Percentiles rank a stretch among this genome's conserved stretches.
Conservation (phyloP, 2,329 filamentous ascomycete species). For the Pestalotiopsis sp. region DNA sequence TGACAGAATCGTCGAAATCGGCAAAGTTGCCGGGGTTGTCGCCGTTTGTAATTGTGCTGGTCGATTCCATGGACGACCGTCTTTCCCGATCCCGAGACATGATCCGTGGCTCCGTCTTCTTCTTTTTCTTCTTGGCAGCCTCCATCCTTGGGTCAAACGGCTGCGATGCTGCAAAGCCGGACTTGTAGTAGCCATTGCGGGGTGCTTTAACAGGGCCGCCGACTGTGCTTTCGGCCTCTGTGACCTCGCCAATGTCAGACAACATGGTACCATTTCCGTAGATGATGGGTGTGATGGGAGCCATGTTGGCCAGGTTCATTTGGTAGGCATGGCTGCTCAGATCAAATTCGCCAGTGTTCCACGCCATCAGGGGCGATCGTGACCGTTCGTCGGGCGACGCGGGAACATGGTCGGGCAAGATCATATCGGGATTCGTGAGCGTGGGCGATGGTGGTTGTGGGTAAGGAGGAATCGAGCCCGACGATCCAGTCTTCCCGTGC, state of each 20-base stretch:
- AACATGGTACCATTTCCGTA: constrained; percentile 73
- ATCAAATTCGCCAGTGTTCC: constrained; percentile 53
- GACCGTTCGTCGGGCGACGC: constrained; percentile 53
- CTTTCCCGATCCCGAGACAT: constrained; percentile 44
- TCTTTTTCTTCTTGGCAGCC: constrained; percentile 51
- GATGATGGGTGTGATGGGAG: constrained; percentile 64
- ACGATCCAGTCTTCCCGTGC: constrained; percentile 20
- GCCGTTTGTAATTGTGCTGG: constrained; percentile 60
- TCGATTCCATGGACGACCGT: constrained; percentile 61
- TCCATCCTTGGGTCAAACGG: constrained; percentile 47
- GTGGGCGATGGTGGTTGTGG: constrained; percentile 75
- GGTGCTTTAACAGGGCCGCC: constrained; percentile 45
- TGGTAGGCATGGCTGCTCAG: constrained; percentile 41
- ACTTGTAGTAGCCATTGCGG: constrained; percentile 35
- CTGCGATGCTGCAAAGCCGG: constrained; percentile 40
- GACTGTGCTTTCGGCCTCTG: constrained; percentile 53
- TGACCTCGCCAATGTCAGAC: constrained; percentile 65
- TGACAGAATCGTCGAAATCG: constrained; percentile 65
- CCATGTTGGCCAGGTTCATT: constrained; percentile 45
- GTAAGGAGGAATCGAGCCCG: constrained; percentile 36
- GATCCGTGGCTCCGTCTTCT: constrained; percentile 40
- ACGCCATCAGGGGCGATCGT: constrained; percentile 54
- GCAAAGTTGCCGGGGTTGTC: constrained; percentile 53
- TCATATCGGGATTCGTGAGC: constrained; percentile 93
- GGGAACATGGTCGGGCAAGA: constrained; percentile 73